Conservation (phyloP, 192 early-diverging fungal species). For the Lobosporangium transversale region DNA sequence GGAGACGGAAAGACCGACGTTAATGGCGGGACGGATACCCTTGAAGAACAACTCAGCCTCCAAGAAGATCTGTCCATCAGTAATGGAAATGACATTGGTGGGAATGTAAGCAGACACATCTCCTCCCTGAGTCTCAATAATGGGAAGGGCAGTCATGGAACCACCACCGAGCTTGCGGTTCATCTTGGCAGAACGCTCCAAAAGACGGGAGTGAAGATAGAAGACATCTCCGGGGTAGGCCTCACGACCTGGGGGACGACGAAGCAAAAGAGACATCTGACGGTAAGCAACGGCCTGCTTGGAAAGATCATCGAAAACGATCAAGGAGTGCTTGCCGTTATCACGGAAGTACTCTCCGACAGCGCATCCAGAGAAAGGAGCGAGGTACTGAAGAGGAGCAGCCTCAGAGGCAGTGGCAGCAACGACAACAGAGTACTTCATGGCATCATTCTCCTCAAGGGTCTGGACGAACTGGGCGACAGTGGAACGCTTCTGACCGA, state of each 20-base stretch:
- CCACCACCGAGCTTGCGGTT: constrained; percentile 94
- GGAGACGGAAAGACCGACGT: constrained; percentile 99
- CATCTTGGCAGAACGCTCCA: constrained; percentile 99
- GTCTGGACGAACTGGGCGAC: constrained; percentile 99
- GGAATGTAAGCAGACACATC: constrained; percentile 99
- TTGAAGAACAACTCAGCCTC: constrained; percentile 99
- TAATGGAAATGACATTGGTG: constrained; percentile 99
- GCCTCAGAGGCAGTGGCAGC: constrained; percentile 99
- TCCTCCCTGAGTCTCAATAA: constrained; percentile 99
- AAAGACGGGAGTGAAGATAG: constrained; percentile 98
- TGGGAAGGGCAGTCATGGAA: constrained; percentile 98
- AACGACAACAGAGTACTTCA: constrained; percentile 98
- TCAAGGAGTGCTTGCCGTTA: constrained; percentile 97
- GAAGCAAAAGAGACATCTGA: constrained; percentile 99
- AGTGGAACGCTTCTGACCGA: constrained; percentile 99
- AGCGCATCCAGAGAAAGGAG: constrained; percentile 98
- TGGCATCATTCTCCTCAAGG: constrained; percentile 94
- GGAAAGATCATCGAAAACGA: constrained; percentile 99
- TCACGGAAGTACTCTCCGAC: constrained; percentile 99
- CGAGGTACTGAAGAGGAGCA: constrained; percentile 98
- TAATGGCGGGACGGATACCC: constrained; percentile 99
- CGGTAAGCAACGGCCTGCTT: constrained; percentile 99
- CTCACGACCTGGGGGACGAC: constrained; percentile 99
- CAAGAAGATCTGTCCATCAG: constrained; percentile 99
- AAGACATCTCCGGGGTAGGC: constrained; percentile 99